phyloP scores from a whole-genome alignment of 768 basidiomycete species.

The Termitomyces sp. region DNA sequence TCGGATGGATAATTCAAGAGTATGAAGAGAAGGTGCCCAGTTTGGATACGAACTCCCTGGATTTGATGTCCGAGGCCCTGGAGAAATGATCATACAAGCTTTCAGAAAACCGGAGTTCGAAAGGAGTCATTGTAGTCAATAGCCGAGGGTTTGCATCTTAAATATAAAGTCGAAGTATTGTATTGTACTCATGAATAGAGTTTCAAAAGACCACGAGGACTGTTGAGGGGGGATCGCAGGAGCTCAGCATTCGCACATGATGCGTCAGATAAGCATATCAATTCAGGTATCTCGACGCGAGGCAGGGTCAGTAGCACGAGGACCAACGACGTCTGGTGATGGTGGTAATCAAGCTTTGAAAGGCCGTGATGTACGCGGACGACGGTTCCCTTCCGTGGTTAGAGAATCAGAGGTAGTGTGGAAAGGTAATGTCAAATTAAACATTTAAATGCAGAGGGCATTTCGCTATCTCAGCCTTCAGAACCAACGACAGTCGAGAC shows the following conservation, averaged over 20 bases:
- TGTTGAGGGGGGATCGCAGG: background rate
- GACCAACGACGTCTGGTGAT: background rate
- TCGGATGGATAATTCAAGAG: background rate
- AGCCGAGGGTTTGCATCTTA: background rate
- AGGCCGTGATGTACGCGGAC: background rate
- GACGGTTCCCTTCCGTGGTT: background rate
- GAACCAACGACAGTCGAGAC: background rate
- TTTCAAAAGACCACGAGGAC: conserved; percentile 2
- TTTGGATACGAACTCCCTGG: background rate
- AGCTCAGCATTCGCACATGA: background rate
- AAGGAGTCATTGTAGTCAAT: background rate
- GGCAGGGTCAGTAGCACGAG: background rate
- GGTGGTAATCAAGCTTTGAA: background rate
- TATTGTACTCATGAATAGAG: background rate
- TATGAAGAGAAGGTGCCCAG: background rate
- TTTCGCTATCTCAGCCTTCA: conserved; percentile 1
- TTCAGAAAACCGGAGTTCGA: background rate
- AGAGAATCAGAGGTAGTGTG: background rate
- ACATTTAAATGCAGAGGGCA: background rate
- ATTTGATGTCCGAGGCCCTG: background rate
- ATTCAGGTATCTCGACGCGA: background rate
- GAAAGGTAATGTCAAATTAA: background rate
- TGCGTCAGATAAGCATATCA: background rate
- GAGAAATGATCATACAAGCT: conserved; percentile 1
- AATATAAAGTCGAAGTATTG: background rate